phyloP scores from a whole-genome alignment of 805 yeast species.

The Pichia ethanolica region DNA sequence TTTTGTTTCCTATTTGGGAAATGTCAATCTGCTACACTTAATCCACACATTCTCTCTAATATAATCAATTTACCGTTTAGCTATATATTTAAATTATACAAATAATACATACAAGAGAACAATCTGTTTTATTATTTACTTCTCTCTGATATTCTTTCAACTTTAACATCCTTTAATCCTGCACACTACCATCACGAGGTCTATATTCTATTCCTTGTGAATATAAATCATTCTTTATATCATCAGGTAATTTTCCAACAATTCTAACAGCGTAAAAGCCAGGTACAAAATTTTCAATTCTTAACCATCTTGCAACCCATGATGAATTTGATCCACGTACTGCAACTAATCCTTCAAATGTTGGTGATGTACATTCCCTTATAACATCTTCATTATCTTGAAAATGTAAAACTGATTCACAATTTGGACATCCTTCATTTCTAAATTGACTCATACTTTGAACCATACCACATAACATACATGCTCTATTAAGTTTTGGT shows the following conservation, averaged over 20 bases:
- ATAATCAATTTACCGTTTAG: too few species aligned
- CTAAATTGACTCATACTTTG: constrained; percentile 72
- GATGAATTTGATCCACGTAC: constrained; percentile 76
- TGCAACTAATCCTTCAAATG: constrained; percentile 93
- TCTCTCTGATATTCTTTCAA: too few species aligned
- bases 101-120: too few species aligned
- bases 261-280: constrained; percentile 94
- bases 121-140: too few species aligned
- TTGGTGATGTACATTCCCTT: constrained; percentile 90
- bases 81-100: too few species aligned
- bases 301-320: constrained; percentile 96
- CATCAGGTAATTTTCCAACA: constrained; percentile 85
- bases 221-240: constrained; percentile 64
- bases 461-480: constrained; percentile 93
- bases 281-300: constrained; percentile 80
- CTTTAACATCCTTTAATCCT: constrained; percentile 22
- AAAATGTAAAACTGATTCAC: constrained; percentile 79
- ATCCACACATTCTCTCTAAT: too few species aligned
- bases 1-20: too few species aligned
- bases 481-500: constrained; percentile 78
- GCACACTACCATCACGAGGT: constrained; percentile 86
- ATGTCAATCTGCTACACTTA: too few species aligned
- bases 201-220: constrained; percentile 76
- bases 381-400: constrained; percentile 73
- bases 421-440: constrained; percentile 90